A percentile compares a stretch with the other conserved stretches of the same genome.
Conservation (phyloP, 257 asterid species). For the Solanum stenotomum region DNA sequence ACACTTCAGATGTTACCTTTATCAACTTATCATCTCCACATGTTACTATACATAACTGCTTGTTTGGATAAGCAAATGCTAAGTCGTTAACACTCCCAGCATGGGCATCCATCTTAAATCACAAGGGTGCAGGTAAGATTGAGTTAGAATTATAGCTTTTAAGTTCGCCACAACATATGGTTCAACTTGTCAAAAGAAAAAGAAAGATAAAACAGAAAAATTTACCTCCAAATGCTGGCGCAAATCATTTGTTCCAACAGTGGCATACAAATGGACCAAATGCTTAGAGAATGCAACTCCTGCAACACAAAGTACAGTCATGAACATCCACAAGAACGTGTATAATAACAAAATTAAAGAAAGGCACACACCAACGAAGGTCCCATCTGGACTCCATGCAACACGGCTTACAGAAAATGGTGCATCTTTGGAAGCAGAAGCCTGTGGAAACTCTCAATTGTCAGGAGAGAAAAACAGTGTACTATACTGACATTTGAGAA, state of each 20-base stretch:
- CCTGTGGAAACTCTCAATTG: constrained; percentile 42
- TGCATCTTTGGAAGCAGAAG: constrained; percentile 81
- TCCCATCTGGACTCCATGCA: constrained; percentile 96
- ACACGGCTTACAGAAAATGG: constrained; percentile 81
- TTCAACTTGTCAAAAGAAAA: not conserved
- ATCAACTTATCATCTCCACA: constrained; percentile 97
- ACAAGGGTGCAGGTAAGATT: constrained; percentile 10
- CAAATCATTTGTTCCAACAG: constrained; percentile 73
- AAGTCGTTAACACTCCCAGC: constrained; percentile 86
- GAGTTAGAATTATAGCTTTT: not conserved
- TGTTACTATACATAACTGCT: constrained; percentile 79
- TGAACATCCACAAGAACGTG: constrained; percentile 4
- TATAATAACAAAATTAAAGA: not conserved
- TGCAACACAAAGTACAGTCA: constrained; percentile 30
- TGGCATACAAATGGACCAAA: constrained; percentile 79
- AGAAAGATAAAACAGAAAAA: not conserved
- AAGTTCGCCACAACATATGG: not conserved
- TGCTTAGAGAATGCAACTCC: constrained; percentile 96
- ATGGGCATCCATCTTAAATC: constrained; percentile 70
- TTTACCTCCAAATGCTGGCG: constrained; percentile 88
- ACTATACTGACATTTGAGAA: not conserved
- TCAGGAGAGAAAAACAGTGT: constrained; percentile 6
- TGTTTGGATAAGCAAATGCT: constrained; percentile 93
- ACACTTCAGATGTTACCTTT: constrained; percentile 44
- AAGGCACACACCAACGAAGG: constrained; percentile 54